phyloP scores from a whole-genome alignment of 1,139 yeast species.

The Geotrichum histeridarum region DNA sequence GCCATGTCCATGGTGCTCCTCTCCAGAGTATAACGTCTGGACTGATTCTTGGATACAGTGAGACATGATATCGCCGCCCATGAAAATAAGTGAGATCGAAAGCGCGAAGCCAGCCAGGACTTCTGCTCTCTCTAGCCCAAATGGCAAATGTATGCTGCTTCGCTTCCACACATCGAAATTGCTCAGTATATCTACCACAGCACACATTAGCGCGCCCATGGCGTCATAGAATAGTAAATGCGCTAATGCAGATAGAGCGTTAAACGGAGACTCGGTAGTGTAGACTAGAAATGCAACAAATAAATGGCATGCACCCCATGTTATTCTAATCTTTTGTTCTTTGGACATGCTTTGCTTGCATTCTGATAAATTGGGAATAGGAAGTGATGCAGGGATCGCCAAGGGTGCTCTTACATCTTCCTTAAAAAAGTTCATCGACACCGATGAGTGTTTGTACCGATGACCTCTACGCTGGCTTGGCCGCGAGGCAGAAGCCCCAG shows the following conservation, averaged over 20 bases:
- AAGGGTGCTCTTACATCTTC: slow-evolving; percentile 75
- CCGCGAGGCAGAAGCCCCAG: slow-evolving; percentile 19
- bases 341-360: slow-evolving; percentile 50
- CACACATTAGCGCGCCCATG: slow-evolving; percentile 65
- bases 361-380: slow-evolving; percentile 70
- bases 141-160: slow-evolving; percentile 80
- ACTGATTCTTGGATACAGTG: slow-evolving; percentile 77
- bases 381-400: slow-evolving; percentile 70
- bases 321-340: slow-evolving; percentile 52
- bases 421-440: slow-evolving; percentile 90
- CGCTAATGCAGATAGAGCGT: slow-evolving; percentile 71
- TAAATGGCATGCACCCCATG: slow-evolving; percentile 67
- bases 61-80: slow-evolving; percentile 81
- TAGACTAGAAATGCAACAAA: slow-evolving; percentile 53
- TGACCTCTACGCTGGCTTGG: slow-evolving; percentile 79
- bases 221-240: slow-evolving; percentile 87
- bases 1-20: slow-evolving; percentile 43
- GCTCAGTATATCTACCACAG: slow-evolving; percentile 70
- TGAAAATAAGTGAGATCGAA: slow-evolving; percentile 78
- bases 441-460: slow-evolving; percentile 93
- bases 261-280: slow-evolving; percentile 50
- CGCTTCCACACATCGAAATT: slow-evolving; percentile 90
- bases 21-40: slow-evolving; percentile 45
- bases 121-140: slow-evolving; percentile 84
- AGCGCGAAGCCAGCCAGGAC: slow-evolving; percentile 84